These are phyloP conservation scores for Microstegium vimineum DNA, from an alignment of 176 grass and related monocot genomes.

Conservation along the genomic window DNA sequence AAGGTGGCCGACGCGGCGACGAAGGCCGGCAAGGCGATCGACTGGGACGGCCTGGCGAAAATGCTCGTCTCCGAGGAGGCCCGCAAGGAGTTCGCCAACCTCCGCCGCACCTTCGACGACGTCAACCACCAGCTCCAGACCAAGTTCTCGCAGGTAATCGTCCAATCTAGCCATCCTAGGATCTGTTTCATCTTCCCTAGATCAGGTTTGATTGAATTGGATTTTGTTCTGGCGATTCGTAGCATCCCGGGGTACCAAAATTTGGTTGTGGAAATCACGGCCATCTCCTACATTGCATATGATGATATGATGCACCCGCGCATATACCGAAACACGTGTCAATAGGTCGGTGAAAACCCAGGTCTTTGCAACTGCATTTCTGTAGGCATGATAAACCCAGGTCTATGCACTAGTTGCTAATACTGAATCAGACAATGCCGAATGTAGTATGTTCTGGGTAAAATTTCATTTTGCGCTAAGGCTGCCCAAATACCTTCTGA, in stretches of 20 bases:
- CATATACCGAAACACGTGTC: neutral
- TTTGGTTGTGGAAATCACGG: neutral
- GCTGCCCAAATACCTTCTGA: neutral
- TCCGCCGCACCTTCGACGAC: conserved; percentile 70
- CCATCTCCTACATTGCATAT: neutral
- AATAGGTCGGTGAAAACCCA: neutral
- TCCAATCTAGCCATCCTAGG: neutral
- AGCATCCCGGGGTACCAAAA: neutral
- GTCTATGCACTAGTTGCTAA: neutral
- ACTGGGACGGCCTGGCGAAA: conserved; percentile 73
- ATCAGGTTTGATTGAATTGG: neutral
- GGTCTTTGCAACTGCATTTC: neutral
- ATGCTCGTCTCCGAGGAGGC: conserved; percentile 65
- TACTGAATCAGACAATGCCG: neutral
- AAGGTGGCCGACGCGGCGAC: conserved; percentile 50
- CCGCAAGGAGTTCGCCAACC: conserved; percentile 66
- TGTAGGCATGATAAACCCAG: neutral
- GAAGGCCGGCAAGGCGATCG: conserved; percentile 71
- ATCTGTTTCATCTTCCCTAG: neutral
- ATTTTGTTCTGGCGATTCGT: neutral
- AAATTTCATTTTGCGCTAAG: neutral
- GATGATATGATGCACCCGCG: neutral
- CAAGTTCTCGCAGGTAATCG: conserved; percentile 59
- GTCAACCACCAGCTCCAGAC: conserved; percentile 73
- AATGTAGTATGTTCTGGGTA: neutral